Evolutionary conservation across 2,329 filamentous ascomycete genomes (phyloP), one percentile per base, ranked within the genome.

Genomic region (Herpomyces periplanetae): DNA sequence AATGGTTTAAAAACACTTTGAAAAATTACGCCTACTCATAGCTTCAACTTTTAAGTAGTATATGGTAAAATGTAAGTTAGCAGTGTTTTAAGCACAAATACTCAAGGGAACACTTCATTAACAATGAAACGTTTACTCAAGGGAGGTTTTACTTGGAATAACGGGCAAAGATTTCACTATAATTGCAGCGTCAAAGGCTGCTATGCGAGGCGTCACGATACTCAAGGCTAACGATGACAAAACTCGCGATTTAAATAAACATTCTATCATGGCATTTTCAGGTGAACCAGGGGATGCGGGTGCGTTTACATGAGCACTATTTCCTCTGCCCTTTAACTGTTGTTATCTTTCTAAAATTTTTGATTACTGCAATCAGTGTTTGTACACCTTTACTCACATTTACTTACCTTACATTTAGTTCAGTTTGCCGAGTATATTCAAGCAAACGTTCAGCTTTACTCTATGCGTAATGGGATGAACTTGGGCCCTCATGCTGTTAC

Each of bases 401-500:
- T 25, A 25, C 20, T 33, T 26, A 13, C 11, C 22, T 6, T 17
- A 16, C 13, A 17, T 10, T 23, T 36, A 87, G 73, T 91, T 26
- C 75, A 96, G 60, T 96, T 96, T 40, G 68, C 84, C 39, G 80
- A 96, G 46, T 96, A 75, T 46, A 84, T 96, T 40, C 73, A 91
- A 54, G 73, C 75, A 38, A 96, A 96, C 42, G 61, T 80, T 27
- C 69, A 87, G 44, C 63, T 96, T 36, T 96, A 96, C 47, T 71
- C 66, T 29, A 96, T 91, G 73, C 69, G 84, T 36, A 91, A 91
- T 40, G 65, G 71, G 41, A 64, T 64, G 35, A 69, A 88, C 34
- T 57, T 96, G 25, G 69, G 68, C 17, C 75, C 80, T 5, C 60
- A 62, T 13, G 80, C 69, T 15, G 60, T 88, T 21, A 68, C 73